Base-by-base conservation (phyloP, 371 early-diverging fungal genomes). In the Lichtheimia corymbifera region DNA sequence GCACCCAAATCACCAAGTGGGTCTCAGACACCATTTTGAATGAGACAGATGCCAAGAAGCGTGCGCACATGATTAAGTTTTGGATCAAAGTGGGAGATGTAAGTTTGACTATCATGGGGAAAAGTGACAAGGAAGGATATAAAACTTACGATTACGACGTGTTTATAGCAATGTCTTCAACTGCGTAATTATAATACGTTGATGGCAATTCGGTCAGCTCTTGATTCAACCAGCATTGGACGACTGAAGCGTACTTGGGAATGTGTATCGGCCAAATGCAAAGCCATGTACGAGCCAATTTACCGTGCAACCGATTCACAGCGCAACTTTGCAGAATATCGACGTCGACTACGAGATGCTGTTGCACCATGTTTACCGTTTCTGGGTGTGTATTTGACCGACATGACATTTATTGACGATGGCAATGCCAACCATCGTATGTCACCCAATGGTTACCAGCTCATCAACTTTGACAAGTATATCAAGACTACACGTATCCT, bases 381-480 rank as follows among this genome's bases (percentile, higher is more conserved):
- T 59, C 67, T 94, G 24, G 95, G 94, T 20, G 71, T 93, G n/a
- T 94, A 89, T 58, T 76, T 96, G 25, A 92, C 93, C 4, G 95
- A 96, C 63, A 73, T 96, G 68, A 93, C 93, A 0, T 93, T 93
- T 69, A 88, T 90, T 35, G 90, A 79, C 24, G 79, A 79, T 50
- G 76, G 79, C 47, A 81, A 81, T 51, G 47, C 76, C 24, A 73
- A 77, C 58, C 49, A 64, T 47, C 77, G 78, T 43, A 66, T 64
- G 14, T 70, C 78, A 20, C 47, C 47, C 18, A 62, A 61, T 14
- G 77, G 78, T 4, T 53, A 62, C 17, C 58, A 65, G 42, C 76
- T 92, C 15, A 86, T 93, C 65, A 94, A 95, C 64, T 91, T 95
- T 72, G 90, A 91, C 71, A 95, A 95, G 66, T 85, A 88, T 59